Evolutionary conservation across 2,329 filamentous ascomycete genomes (phyloP).

Genomic region (Sporothrix brunneoviolacea): DNA sequence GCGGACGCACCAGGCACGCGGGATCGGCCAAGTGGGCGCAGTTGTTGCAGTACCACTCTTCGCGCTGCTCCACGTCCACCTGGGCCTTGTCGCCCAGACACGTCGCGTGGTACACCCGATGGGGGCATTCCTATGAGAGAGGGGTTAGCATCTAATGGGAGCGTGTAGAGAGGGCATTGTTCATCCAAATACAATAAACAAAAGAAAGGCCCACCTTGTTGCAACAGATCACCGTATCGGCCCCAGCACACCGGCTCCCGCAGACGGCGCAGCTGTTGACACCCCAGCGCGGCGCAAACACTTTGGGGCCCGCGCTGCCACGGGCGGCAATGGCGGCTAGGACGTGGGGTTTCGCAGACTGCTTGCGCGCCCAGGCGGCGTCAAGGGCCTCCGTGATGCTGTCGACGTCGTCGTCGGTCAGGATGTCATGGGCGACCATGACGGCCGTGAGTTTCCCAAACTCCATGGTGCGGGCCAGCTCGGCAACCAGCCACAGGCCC

Average conservation of each 20-base stretch:
- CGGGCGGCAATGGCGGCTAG: not conserved
- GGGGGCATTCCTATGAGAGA: constrained; percentile 32
- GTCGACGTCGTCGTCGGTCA: constrained; percentile 38
- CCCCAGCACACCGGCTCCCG: constrained; percentile 25
- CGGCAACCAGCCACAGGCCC: constrained; percentile 44
- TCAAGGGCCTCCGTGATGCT: constrained; percentile 32
- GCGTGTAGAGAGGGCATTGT: too few relatives aligned
- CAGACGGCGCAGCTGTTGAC: constrained; percentile 39
- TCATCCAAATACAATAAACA: not conserved
- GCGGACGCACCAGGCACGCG: constrained; percentile 1
- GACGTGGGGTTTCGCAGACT: not conserved
- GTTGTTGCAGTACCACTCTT: constrained; percentile 37
- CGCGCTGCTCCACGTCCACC: constrained; percentile 25
- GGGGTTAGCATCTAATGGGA: too few relatives aligned
- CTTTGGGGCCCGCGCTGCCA: constrained; percentile 2
- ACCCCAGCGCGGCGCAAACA: not conserved
- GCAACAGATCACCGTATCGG: constrained; percentile 41
- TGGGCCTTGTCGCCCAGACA: constrained; percentile 36
- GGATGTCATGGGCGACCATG: constrained; percentile 41
- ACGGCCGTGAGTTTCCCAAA: constrained; percentile 49
- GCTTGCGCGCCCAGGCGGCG: constrained; percentile 23
- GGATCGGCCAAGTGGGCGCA: constrained; percentile 25
- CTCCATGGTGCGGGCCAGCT: constrained; percentile 42
- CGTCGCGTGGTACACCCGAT: constrained; percentile 42
- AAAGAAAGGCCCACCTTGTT: constrained; percentile 48